Base-by-base conservation (phyloP, 2,329 filamentous ascomycete species). In the Myotisia sp. region DNA sequence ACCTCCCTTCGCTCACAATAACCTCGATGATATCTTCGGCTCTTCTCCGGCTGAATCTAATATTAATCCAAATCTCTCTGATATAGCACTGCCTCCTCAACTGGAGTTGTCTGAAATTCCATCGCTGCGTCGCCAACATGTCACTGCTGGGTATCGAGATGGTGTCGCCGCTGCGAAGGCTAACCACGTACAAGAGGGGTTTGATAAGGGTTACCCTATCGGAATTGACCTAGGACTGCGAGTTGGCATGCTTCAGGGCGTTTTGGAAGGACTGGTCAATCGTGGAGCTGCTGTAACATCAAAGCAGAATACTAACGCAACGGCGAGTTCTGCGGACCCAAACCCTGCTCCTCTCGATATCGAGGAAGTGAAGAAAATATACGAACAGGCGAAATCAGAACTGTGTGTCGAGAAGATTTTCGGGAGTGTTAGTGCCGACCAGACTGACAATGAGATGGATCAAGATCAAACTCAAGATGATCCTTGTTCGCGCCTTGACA, bases 61-160 rank as follows among this genome's bases (percentile, higher is more conserved):
- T n/a, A n/a, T n/a, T n/a, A n/a, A n/a, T n/a, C n/a, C 23, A 4
- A 26, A 26, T 3, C 3, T 26, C 18, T 7, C 30, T 14, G 19
- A 20, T 26, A 3, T 10, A 4, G 22, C 26, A 6, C 6, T 16
- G 16, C 8, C 19, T 6, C 22, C 13, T 30, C 16, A 32, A 45
- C n/a, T 17, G 34, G 50, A 70, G 36, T 65, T 67, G 26, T 75
- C 70, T n/a, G 85, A 92, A 47, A 70, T 90, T 33, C 74, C 70
- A 13, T 75, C 79, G 16, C 68, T 93, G 10, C 75, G 79, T 47
- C 69, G 73, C 26, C 76, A 80, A 36, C 84, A 93, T 54, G 70
- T 74, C 34, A 94, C 81, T 5, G 76, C 81, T 24, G 90, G 90
- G 13, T 95, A 95, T 59, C 78, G 87, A 39, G 86, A 94, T 48